A percentile compares a stretch with the other conserved stretches of the same genome.
Conservation (phyloP, 164 flowering plant genomes). For the Vitis vinifera region DNA sequence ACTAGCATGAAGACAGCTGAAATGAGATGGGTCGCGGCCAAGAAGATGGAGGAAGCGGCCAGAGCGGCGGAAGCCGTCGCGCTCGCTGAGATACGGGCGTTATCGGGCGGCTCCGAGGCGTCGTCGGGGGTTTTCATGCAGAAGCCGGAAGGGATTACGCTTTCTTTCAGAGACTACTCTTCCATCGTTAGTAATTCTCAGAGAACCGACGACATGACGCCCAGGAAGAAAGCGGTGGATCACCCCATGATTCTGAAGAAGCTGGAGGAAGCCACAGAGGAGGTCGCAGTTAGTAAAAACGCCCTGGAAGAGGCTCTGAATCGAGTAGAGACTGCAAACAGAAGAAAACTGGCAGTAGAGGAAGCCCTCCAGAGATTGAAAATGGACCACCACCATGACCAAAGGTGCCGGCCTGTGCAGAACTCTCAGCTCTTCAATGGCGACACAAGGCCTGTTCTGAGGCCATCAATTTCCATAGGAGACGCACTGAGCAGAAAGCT, state of each 20-base stretch:
- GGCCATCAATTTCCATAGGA: constrained; percentile 52
- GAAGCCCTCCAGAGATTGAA: constrained; percentile 31
- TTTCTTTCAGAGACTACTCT: constrained; percentile 25
- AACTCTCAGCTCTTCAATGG: constrained; percentile 5
- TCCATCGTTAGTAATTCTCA: constrained; percentile 24
- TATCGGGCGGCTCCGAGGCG: constrained; percentile 7
- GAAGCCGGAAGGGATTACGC: constrained; percentile 28
- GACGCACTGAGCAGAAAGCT: constrained; percentile 55
- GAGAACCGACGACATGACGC: constrained; percentile 18
- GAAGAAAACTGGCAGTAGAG: constrained; percentile 29
- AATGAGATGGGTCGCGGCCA: constrained; percentile 63
- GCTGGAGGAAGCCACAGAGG: constrained; percentile 37
- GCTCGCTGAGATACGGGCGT: constrained; percentile 44
- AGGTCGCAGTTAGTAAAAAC: constrained; percentile 30
- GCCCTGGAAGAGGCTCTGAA: constrained; percentile 38
- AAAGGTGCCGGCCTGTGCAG: constrained; percentile 9
- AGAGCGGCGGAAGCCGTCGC: constrained; percentile 70
- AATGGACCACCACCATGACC: constrained; percentile 9
- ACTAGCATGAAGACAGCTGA: constrained; percentile 47
- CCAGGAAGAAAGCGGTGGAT: constrained; percentile 26
- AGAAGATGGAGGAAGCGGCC: constrained; percentile 75
- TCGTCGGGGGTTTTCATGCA: constrained; percentile 17
- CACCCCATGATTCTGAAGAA: constrained; percentile 29
- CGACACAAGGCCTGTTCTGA: constrained; percentile 31
- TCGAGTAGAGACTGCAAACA: constrained; percentile 32